Conservation (phyloP, 1,284 basidiomycete genomes). For the Trametes sp. region DNA sequence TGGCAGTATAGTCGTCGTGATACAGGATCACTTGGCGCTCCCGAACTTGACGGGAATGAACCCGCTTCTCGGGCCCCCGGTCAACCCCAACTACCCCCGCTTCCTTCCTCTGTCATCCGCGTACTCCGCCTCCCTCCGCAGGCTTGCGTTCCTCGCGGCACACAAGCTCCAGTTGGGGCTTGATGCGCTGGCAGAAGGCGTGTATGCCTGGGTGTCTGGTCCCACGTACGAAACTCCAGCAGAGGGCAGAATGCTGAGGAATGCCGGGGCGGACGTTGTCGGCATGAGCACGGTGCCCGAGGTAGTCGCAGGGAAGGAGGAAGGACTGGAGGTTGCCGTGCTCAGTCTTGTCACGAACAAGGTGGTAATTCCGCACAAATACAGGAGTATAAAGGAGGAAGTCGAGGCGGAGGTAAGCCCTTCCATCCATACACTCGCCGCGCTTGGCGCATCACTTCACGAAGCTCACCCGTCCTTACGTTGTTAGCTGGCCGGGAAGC, state of each 20-base stretch:
- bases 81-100: slow-evolving; percentile 62
- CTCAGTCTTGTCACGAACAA: slow-evolving; percentile 85
- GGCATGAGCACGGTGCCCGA: slow-evolving; percentile 94
- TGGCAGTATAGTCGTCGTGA: slow-evolving; percentile 66
- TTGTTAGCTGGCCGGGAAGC: slow-evolving; percentile 65
- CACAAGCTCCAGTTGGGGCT: slow-evolving; percentile 56
- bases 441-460: slow-evolving; percentile 3
- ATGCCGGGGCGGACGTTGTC: slow-evolving; percentile 82
- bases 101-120: slow-evolving; percentile 85
- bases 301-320: slow-evolving; percentile 82
- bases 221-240: slow-evolving; percentile 88
- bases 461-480: slow-evolving; percentile 8
- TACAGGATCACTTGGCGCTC: slow-evolving; percentile 84
- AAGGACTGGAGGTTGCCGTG: slow-evolving; percentile 76
- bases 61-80: slow-evolving; percentile 75
- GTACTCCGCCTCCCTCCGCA: slow-evolving; percentile 74
- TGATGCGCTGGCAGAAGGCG: slow-evolving; percentile 72
- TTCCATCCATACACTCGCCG: slow-evolving; percentile 5
- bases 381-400: slow-evolving; percentile 75
- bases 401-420: slow-evolving; percentile 73
- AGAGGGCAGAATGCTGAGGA: slow-evolving; percentile 77
- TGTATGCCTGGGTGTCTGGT: slow-evolving; percentile 86
- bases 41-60: slow-evolving; percentile 83
- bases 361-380: slow-evolving; percentile 77
- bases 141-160: slow-evolving; percentile 73